These are phyloP conservation scores for Borealophlyctis nickersoniae DNA, from an alignment of 192 early-diverging fungal species.

Conservation along the genomic window DNA sequence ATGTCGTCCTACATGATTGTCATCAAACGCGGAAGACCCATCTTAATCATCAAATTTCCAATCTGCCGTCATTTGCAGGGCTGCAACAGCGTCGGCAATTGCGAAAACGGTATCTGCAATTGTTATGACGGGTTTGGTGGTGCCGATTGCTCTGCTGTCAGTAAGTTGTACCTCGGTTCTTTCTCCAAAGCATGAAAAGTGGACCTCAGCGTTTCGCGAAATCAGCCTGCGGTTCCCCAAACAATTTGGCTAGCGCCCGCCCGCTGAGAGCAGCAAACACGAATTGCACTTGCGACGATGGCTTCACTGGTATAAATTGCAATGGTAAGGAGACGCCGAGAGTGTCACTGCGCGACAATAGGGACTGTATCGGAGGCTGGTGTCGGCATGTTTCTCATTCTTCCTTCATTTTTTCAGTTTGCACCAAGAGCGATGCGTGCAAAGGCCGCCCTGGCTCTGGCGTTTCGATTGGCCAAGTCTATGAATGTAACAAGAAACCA, in stretches of 20 bases:
- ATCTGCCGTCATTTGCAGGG: slow-evolving; percentile 27
- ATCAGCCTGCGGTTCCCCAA: not conserved
- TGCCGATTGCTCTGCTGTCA: slow-evolving; percentile 30
- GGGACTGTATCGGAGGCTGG: not conserved
- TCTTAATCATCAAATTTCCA: too few species aligned
- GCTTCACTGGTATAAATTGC: slow-evolving; percentile 59
- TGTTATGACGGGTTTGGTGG: slow-evolving; percentile 44
- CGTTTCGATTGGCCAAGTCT: slow-evolving; percentile 32
- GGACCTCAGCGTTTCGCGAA: slow-evolving; percentile 28
- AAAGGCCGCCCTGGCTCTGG: slow-evolving; percentile 24
- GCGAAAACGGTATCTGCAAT: slow-evolving; percentile 24
- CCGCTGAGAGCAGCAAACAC: slow-evolving; percentile 8
- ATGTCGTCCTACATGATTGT: not conserved
- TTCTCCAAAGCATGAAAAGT: slow-evolving; percentile 29
- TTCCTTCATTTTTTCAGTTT: slow-evolving; percentile 16
- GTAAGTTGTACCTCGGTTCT: slow-evolving; percentile 18
- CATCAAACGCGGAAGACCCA: too few species aligned
- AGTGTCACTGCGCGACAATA: too few species aligned
- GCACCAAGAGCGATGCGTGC: slow-evolving; percentile 44
- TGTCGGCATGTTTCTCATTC: not conserved
- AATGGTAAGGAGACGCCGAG: too few species aligned
- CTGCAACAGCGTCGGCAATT: slow-evolving; percentile 45
- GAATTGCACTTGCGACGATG: slow-evolving; percentile 47
- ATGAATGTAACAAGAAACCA: slow-evolving; percentile 51
- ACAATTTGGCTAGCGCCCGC: too few species aligned